A percentile compares a stretch with the other conserved stretches of the same genome.
Evolutionary conservation across 2,329 filamentous ascomycete genomes (phyloP).

Genomic region (Amauroascus verrucosus): DNA sequence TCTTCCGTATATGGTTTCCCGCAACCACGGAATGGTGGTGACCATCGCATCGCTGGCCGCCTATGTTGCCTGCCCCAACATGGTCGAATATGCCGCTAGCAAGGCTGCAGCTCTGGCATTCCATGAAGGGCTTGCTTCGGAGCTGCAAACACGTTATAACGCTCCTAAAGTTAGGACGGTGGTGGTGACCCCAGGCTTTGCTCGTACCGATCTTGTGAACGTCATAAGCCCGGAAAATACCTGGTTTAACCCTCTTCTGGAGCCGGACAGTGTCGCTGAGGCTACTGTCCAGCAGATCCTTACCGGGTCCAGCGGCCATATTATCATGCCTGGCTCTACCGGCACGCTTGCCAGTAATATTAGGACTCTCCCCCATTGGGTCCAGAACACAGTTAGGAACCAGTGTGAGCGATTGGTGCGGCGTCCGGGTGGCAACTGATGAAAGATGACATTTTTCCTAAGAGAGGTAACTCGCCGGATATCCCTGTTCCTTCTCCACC

Average conservation of each 20-base stretch:
- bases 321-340: slow-evolving; percentile 44
- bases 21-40: slow-evolving; percentile 62
- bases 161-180: slow-evolving; percentile 56
- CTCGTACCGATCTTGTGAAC: slow-evolving; percentile 50
- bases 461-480: background rate
- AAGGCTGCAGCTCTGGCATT: slow-evolving; percentile 59
- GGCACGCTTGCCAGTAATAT: slow-evolving; percentile 35
- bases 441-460: background rate
- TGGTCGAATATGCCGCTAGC: slow-evolving; percentile 57
- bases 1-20: slow-evolving; percentile 52
- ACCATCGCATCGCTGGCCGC: slow-evolving; percentile 57
- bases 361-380: slow-evolving; percentile 53
- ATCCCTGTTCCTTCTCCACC: too few relatives aligned
- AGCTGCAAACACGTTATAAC: slow-evolving; percentile 50
- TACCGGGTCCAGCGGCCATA: slow-evolving; percentile 46
- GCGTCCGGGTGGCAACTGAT: background rate
- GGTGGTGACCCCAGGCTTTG: slow-evolving; percentile 55
- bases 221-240: slow-evolving; percentile 44
- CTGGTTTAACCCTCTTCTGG: slow-evolving; percentile 46
- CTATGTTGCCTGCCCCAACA: slow-evolving; percentile 50
- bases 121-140: slow-evolving; percentile 54
- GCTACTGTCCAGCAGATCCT: slow-evolving; percentile 52
- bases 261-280: slow-evolving; percentile 55
- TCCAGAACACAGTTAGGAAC: slow-evolving; percentile 45
- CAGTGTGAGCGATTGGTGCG: slow-evolving; percentile 23